These are phyloP conservation scores for Laburnicola sp. DNA, from an alignment of 2,329 filamentous ascomycete genomes.

Conservation along the genomic window DNA sequence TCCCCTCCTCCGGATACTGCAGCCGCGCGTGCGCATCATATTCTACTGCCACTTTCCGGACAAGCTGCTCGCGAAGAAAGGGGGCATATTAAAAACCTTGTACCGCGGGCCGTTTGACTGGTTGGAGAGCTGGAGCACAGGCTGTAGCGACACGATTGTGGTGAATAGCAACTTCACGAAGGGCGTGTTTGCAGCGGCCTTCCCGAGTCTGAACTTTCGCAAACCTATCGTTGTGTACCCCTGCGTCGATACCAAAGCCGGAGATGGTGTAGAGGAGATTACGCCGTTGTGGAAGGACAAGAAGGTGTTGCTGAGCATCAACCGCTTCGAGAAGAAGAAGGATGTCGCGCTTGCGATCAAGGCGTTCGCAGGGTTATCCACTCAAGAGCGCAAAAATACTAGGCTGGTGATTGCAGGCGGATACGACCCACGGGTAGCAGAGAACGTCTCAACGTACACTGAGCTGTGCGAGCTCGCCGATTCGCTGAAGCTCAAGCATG, in stretches of 20 bases:
- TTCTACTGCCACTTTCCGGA: constrained; percentile 99
- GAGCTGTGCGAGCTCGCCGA: constrained; percentile 74
- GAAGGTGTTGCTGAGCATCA: constrained; percentile 86
- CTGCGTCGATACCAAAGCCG: constrained; percentile 70
- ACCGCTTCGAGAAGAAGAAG: constrained; percentile 97
- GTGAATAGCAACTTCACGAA: constrained; percentile 93
- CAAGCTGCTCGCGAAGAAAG: constrained; percentile 77
- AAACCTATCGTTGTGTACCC: constrained; percentile 84
- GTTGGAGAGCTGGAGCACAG: constrained; percentile 88
- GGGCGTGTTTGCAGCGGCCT: constrained; percentile 72
- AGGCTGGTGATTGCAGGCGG: constrained; percentile 86
- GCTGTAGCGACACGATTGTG: constrained; percentile 82
- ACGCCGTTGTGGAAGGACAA: constrained; percentile 64
- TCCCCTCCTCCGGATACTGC: constrained; percentile 73
- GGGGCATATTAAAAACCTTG: constrained; percentile 58
- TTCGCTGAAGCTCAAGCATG: constrained; percentile 67
- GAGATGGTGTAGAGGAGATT: constrained; percentile 44
- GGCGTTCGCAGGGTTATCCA: constrained; percentile 76
- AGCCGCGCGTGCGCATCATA: constrained; percentile 68
- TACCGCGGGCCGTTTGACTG: constrained; percentile 88
- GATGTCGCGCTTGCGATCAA: constrained; percentile 82
- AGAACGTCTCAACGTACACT: constrained; percentile 83
- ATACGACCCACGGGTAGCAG: constrained; percentile 80
- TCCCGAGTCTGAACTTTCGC: constrained; percentile 64
- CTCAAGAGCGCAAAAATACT: constrained; percentile 61